Percentiles rank a stretch among this genome's conserved stretches.
These are phyloP conservation scores for Colletotrichum abscissum DNA, from an alignment of 2,329 filamentous ascomycete genomes.

Conservation along the genomic window DNA sequence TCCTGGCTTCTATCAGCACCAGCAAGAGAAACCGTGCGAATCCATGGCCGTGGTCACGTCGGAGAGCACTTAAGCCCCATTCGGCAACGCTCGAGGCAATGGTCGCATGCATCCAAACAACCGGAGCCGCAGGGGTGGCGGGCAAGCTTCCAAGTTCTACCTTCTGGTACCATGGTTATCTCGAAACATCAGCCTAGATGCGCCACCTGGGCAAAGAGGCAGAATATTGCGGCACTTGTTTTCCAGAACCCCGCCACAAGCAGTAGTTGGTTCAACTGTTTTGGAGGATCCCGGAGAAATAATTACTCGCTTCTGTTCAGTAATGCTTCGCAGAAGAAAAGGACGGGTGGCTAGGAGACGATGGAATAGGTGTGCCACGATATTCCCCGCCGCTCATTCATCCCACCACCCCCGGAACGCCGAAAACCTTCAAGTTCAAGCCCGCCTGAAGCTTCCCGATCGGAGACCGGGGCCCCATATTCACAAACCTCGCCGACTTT, in stretches of 20 bases:
- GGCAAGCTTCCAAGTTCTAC: background rate
- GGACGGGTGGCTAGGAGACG: background rate
- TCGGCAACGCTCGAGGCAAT: slow-evolving; percentile 5
- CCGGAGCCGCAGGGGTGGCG: background rate
- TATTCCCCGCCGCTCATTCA: slow-evolving; percentile 9
- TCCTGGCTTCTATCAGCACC: background rate
- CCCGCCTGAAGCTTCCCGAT: background rate
- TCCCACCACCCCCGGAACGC: slow-evolving; percentile 2
- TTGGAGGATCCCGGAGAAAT: slow-evolving; percentile 1
- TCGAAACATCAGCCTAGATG: slow-evolving; percentile 11
- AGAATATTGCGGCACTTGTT: background rate
- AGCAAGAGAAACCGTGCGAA: too few relatives aligned
- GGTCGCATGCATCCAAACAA: slow-evolving; percentile 3
- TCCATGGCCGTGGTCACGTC: background rate
- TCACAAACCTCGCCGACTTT: background rate
- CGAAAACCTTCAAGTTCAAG: background rate
- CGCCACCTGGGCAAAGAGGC: background rate
- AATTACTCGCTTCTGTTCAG: background rate
- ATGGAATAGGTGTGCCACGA: background rate
- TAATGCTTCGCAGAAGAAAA: background rate
- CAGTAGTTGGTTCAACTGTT: background rate
- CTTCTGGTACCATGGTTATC: background rate
- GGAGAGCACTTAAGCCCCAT: background rate
- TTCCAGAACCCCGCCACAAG: background rate
- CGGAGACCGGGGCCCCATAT: background rate